Evolutionary conservation across 2,329 filamentous ascomycete genomes (phyloP), one percentile per base, ranked within the genome.

Genomic region (Ceratocystis smalleyi): DNA sequence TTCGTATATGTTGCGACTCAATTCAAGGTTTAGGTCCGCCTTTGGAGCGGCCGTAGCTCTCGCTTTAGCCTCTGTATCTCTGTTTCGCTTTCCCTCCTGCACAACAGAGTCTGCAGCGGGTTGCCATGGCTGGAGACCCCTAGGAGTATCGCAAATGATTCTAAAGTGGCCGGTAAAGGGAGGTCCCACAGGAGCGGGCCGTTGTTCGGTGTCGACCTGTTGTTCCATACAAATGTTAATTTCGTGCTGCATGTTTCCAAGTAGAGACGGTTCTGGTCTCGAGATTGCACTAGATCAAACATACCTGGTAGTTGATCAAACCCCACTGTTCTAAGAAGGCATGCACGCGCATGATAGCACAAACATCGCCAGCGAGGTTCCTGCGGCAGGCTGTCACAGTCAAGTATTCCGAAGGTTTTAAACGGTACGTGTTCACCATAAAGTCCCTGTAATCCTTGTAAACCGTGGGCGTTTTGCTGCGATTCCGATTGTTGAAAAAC

Each of bases 361-460:
- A 99, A 40, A 99, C 94, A 75, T 99, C 94, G 68, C 94, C 94
- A 24, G 94, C 94, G 71, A 99, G 77, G 74, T 99, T 99, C 69
- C 94, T 84, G 68, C 94, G 83, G 73, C 94, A 99, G 61, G 94
- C 94, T 10, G 94, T 99, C 64, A 99, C 92, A 4, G 94, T 99
- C 64, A 99, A 81, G 72, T 99, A 99, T 74, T 99, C 94, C 63
- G 91, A 83, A 4, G 94, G 94, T 73, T 97, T 99, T 65, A 99
- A 78, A 45, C 94, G 87, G 76, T 99, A 99, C 15, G 94, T 97
- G 77, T 99, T 99, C 77, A 99, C 91, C 94, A 99, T 99, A 73
- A 99, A 99, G 73, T 99, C 94, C 70, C 94, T 87, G 75, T 99
- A 99, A 73, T 99, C 94, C 76, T 97, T 97, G 79, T 99, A 99